Percentiles rank a stretch among this genome's conserved stretches.
Evolutionary conservation across 1,284 basidiomycete genomes (phyloP).

Genomic region (Cerioporus squamosus): DNA sequence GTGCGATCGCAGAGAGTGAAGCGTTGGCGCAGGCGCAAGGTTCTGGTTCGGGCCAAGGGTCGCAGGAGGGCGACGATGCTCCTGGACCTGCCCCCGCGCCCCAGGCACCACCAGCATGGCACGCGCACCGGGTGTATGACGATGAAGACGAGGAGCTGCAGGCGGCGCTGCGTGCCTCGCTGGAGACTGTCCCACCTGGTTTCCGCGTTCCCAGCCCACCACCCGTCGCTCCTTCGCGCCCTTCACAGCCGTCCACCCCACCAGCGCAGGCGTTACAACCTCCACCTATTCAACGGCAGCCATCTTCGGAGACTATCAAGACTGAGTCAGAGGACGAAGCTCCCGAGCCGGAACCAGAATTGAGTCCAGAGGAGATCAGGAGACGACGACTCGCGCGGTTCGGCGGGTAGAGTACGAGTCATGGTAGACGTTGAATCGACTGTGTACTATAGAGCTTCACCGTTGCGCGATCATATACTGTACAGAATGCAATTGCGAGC

Average conservation of each 20-base stretch:
- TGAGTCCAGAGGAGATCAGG: slow-evolving; percentile 80
- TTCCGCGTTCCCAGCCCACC: slow-evolving; percentile 44
- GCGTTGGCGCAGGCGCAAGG: slow-evolving; percentile 45
- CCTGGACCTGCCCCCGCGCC: slow-evolving; percentile 10
- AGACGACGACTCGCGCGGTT: slow-evolving; percentile 79
- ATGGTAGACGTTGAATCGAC: no score
- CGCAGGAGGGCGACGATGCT: slow-evolving; percentile 35
- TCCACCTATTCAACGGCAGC: slow-evolving; percentile 17
- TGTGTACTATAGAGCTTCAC: no score
- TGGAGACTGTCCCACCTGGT: slow-evolving; percentile 68
- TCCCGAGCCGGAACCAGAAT: slow-evolving; percentile 35
- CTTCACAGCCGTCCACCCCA: slow-evolving; percentile 14
- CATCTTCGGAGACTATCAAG: slow-evolving; percentile 28
- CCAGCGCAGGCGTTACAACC: slow-evolving; percentile 18
- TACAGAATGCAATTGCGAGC: background rate
- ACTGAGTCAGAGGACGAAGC: slow-evolving; percentile 34
- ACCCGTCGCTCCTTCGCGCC: slow-evolving; percentile 23
- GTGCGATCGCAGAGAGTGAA: slow-evolving; percentile 72
- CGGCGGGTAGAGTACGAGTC: slow-evolving; percentile 41
- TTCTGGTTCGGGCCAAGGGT: slow-evolving; percentile 13
- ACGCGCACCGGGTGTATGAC: slow-evolving; percentile 62
- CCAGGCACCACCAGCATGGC: slow-evolving; percentile 20
- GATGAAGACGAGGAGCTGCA: slow-evolving; percentile 87
- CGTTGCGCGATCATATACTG: background rate
- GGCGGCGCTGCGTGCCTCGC: slow-evolving; percentile 82